Base-by-base conservation (phyloP, 495 filamentous ascomycete genomes). In the Cercophora scortea region DNA sequence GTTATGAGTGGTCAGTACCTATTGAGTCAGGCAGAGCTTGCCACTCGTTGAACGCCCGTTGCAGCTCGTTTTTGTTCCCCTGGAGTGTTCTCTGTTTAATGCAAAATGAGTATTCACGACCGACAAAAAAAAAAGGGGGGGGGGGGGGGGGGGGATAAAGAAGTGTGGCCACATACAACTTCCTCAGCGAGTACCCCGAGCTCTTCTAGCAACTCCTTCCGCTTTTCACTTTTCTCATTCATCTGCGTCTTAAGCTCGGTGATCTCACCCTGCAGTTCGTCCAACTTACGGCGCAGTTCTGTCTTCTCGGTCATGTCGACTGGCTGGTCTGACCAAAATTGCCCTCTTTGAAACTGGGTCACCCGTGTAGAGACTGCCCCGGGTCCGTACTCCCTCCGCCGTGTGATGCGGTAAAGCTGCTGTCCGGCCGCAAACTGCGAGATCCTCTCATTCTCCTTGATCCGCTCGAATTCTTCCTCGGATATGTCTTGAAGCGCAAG, bases 281-380 rank as follows among this genome's bases (percentile, higher is more conserved):
- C 57, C 3, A 73, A 42, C 51, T 78, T 70, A 3, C 57, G 54
- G 25, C 60, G 58, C 19, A 74, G 66, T 4, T 72, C 73, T 11
- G 67, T 61, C 59, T 85, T 89, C 48, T 79, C 76, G 32, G 76
- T 69, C 1, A 60, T 57, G 63, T 93, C 86, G 11, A 89, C 79
- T 4, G 88, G 86, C 58, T 88, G 82, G 52, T 89, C 79, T 3
- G 86, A 89, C 87, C 90, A 96, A 49, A 78, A 73, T 12, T 61
- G 63, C 4, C 87, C 88, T 35, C 57, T 64, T 10, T 57, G 69
- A 2, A 95, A 51, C 45, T 66, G 62, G 42, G 66, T 75, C 1
- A 85, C 80, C 8, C 67, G 67, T 6, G 87, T 90, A 7, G 88
- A 88, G 8, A 71, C 72, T 6, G 85, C 89, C 15, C 63, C 61